These are phyloP conservation scores for Syzygium aqueum DNA, from an alignment of 345 rosid species.

Conservation along the genomic window DNA sequence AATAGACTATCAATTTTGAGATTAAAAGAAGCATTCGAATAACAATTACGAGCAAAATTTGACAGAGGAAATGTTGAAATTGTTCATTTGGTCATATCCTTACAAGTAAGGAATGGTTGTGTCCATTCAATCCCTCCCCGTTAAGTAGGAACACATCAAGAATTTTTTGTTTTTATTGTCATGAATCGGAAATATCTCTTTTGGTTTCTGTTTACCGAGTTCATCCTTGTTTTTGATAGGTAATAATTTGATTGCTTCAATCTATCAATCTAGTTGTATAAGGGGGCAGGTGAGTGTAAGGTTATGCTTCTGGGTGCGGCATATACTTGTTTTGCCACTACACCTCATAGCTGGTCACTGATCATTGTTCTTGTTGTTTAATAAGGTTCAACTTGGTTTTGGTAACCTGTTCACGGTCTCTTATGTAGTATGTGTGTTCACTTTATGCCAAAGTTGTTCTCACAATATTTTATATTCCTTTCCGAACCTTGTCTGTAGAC, in stretches of 20 bases:
- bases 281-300: not conserved
- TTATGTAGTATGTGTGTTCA: not conserved
- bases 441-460: not conserved
- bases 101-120: not conserved
- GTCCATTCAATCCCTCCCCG: not conserved
- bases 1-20: not conserved
- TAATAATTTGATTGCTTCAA: not conserved
- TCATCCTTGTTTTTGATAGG: not conserved
- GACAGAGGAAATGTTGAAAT: not conserved
- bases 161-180: not conserved
- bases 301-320: not conserved
- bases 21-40: not conserved
- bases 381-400: not conserved
- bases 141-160: not conserved
- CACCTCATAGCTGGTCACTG: not conserved
- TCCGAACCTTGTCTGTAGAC: slow-evolving; percentile 32
- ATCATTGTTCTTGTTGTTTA: not conserved
- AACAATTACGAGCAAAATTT: not conserved
- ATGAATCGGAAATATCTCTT: not conserved
- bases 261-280: not conserved
- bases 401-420: not conserved
- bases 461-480: not conserved
- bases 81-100: not conserved
- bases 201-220: not conserved
- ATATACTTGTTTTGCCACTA: not conserved